Percentiles rank a stretch among this genome's conserved stretches.
Evolutionary conservation across 2,329 filamentous ascomycete species (phyloP).

Genomic region (Hortaea werneckii): DNA sequence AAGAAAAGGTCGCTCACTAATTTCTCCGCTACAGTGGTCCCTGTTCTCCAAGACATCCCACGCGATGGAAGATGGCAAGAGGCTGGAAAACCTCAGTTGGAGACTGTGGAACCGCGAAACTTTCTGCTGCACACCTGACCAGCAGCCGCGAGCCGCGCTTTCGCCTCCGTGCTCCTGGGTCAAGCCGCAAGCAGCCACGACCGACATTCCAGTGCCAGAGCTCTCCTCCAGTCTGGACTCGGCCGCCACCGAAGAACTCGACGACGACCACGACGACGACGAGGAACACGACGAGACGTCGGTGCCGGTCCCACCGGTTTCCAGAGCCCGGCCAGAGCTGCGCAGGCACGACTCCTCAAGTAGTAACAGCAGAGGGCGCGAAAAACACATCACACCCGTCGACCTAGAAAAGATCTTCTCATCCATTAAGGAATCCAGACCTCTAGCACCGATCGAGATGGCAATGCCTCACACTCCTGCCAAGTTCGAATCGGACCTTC

Average conservation of each 20-base stretch:
- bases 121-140: slow-evolving; percentile 66
- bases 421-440: slow-evolving; percentile 76
- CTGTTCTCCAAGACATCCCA: slow-evolving; percentile 93
- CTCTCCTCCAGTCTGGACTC: slow-evolving; percentile 39
- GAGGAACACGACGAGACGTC: slow-evolving; percentile 31
- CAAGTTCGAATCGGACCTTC: slow-evolving; percentile 5
- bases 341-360: slow-evolving; percentile 60
- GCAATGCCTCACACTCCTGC: slow-evolving; percentile 9
- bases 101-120: slow-evolving; percentile 89
- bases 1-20: slow-evolving; percentile 8
- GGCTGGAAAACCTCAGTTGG: slow-evolving; percentile 94
- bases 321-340: slow-evolving; percentile 53
- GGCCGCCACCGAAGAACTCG: slow-evolving; percentile 28
- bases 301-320: slow-evolving; percentile 33
- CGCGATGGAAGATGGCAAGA: slow-evolving; percentile 82
- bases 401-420: slow-evolving; percentile 91
- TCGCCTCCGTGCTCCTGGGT: slow-evolving; percentile 6
- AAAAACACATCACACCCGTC: slow-evolving; percentile 85
- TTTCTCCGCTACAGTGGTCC: slow-evolving; percentile 31
- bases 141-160: slow-evolving; percentile 22
- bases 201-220: slow-evolving; percentile 28
- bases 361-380: slow-evolving; percentile 56
- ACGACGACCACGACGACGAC: slow-evolving; percentile 8
- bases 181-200: slow-evolving; percentile 15
- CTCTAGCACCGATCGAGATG: slow-evolving; percentile 47